Evolutionary conservation across 208 protist genomes (phyloP).

Genomic region (Ichthyophonus hoferi): DNA sequence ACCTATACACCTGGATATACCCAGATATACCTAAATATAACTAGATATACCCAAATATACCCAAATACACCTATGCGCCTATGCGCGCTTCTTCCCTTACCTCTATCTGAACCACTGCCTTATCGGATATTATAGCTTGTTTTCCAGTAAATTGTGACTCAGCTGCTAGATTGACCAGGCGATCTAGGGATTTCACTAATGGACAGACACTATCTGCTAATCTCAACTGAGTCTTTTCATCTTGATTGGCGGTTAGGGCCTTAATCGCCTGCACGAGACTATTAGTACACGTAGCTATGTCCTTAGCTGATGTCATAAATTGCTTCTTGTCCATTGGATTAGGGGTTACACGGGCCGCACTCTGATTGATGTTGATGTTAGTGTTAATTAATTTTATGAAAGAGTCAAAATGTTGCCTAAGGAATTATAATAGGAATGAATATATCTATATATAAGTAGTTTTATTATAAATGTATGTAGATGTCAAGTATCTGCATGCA

Average conservation of each 20-base stretch:
- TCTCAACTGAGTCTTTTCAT: constrained; percentile 1
- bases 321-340: background rate
- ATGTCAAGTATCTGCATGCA: too few species aligned
- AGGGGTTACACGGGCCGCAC: too few species aligned
- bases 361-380: too few species aligned
- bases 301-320: background rate
- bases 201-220: background rate
- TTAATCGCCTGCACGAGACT: constrained; percentile 24
- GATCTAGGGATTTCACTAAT: constrained; percentile 28
- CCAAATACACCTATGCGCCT: too few species aligned
- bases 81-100: background rate
- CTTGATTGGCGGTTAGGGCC: background rate
- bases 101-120: background rate
- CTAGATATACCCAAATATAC: too few species aligned
- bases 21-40: too few species aligned
- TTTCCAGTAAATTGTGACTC: constrained; percentile 9
- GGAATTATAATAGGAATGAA: too few species aligned
- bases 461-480: too few species aligned
- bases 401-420: too few species aligned
- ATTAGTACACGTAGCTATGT: background rate
- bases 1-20: too few species aligned
- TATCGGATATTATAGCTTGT: background rate
- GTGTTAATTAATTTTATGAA: too few species aligned
- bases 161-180: constrained; percentile 1
- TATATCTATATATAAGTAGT: too few species aligned